phyloP scores from a whole-genome alignment of 352 stramenopile species.

The Pythium sukuiense region DNA sequence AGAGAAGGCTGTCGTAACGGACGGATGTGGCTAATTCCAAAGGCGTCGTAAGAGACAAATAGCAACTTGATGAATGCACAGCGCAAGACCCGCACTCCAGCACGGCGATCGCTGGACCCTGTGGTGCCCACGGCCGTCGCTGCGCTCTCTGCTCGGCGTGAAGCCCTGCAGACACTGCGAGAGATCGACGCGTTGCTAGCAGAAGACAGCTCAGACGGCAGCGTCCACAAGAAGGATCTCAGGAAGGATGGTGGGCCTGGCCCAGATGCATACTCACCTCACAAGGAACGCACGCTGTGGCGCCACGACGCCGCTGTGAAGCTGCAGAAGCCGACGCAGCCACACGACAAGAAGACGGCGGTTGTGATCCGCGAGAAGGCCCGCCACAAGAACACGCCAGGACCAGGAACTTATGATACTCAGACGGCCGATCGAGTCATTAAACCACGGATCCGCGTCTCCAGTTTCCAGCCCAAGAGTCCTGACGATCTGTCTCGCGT shows the following conservation, averaged over 20 bases:
- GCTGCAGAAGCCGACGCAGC: not conserved
- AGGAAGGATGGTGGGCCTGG: not conserved
- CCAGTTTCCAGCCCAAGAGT: not conserved
- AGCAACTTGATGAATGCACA: not conserved
- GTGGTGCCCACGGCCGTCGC: slow-evolving; percentile 12
- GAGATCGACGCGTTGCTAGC: slow-evolving; percentile 16
- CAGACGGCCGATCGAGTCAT: slow-evolving; percentile 8
- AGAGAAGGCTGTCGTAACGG: too few relatives aligned
- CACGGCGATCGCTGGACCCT: slow-evolving; percentile 2
- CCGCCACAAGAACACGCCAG: slow-evolving; percentile 7
- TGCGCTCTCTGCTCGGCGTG: slow-evolving; percentile 1
- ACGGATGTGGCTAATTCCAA: too few relatives aligned
- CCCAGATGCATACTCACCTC: slow-evolving; percentile 13
- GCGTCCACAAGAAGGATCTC: not conserved
- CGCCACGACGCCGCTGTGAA: slow-evolving; percentile 3
- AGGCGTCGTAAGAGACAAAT: too few relatives aligned
- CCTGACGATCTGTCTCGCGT: not conserved
- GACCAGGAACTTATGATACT: slow-evolving; percentile 12
- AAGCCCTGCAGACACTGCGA: slow-evolving; percentile 8
- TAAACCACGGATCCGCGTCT: slow-evolving; percentile 7
- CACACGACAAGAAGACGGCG: slow-evolving; percentile 10
- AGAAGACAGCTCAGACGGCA: not conserved
- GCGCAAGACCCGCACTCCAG: not conserved
- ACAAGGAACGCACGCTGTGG: slow-evolving; percentile 22
- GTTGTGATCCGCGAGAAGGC: slow-evolving; percentile 1